Percentiles rank a stretch among this genome's conserved stretches.
Conservation (phyloP, 2,329 filamentous ascomycete genomes). For the Claviceps pazoutovae region DNA sequence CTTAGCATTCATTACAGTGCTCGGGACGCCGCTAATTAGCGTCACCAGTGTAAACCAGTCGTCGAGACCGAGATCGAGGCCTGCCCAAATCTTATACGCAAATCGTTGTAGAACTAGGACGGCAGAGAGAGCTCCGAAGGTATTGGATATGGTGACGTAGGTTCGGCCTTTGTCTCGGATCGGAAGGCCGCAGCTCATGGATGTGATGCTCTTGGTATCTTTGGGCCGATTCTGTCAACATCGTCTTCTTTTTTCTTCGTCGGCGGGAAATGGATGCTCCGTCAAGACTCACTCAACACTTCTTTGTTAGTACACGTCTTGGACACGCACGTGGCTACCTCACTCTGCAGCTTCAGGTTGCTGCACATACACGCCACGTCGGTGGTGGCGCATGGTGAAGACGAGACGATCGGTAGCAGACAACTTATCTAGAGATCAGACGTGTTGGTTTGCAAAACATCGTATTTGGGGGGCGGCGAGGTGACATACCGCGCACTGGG, state of each 20-base stretch:
- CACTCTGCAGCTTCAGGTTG: constrained; percentile 14
- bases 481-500: constrained; percentile 4
- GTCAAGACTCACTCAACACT: constrained; percentile 15
- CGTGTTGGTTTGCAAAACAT: background rate
- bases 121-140: constrained; percentile 21
- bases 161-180: constrained; percentile 18
- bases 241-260: background rate
- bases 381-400: constrained; percentile 14
- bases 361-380: constrained; percentile 20
- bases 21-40: constrained; percentile 15
- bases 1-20: constrained; percentile 14
- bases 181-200: constrained; percentile 9
- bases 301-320: constrained; percentile 11
- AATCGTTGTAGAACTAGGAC: constrained; percentile 30
- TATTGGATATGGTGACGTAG: constrained; percentile 20
- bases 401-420: constrained; percentile 10
- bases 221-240: background rate
- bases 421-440: constrained; percentile 8
- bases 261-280: too few relatives aligned
- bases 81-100: constrained; percentile 19
- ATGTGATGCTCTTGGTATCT: constrained; percentile 12
- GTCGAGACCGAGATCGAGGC: constrained; percentile 23
- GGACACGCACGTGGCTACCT: background rate
- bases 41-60: constrained; percentile 22
- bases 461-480: background rate